Percentiles rank a stretch among this genome's conserved stretches.
Evolutionary conservation across 225 moss, liverwort and hornwort genomes (phyloP).

Genomic region (Rhytidiadelphus loreus): DNA sequence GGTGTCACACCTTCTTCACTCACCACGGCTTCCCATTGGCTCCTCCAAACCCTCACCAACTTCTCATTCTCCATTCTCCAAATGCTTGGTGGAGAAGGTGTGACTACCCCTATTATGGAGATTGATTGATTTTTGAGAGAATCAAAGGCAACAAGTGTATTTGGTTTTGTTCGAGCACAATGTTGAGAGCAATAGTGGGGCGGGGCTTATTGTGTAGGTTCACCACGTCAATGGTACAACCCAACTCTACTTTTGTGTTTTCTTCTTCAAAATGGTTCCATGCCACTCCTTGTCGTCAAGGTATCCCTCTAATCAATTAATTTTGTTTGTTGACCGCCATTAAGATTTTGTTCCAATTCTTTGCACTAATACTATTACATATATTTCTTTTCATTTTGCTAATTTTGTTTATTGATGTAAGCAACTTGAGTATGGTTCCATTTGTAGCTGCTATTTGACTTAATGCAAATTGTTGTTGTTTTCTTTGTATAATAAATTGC

Average conservation of each 20-base stretch:
- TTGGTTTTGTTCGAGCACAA: background rate
- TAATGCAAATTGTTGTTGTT: too few species aligned
- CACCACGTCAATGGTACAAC: background rate
- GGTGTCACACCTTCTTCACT: too few species aligned
- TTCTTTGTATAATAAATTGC: too few species aligned
- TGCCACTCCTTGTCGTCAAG: background rate
- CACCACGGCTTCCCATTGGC: too few species aligned
- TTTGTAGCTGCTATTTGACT: background rate
- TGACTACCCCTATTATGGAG: too few species aligned
- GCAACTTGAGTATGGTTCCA: too few species aligned
- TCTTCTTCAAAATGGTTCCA: background rate
- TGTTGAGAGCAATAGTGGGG: background rate
- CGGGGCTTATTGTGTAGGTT: background rate
- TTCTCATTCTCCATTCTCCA: too few species aligned
- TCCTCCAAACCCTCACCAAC: too few species aligned
- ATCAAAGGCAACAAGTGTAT: background rate
- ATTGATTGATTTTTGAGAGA: too few species aligned
- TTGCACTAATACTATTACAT: background rate
- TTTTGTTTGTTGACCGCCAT: background rate
- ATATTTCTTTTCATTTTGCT: background rate
- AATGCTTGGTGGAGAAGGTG: too few species aligned
- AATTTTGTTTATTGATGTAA: background rate
- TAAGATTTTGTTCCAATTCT: background rate
- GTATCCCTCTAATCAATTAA: background rate
- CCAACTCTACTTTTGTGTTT: background rate